These are phyloP conservation scores for Mycena citricolor DNA, from an alignment of 1,284 basidiomycete species.

Conservation along the genomic window DNA sequence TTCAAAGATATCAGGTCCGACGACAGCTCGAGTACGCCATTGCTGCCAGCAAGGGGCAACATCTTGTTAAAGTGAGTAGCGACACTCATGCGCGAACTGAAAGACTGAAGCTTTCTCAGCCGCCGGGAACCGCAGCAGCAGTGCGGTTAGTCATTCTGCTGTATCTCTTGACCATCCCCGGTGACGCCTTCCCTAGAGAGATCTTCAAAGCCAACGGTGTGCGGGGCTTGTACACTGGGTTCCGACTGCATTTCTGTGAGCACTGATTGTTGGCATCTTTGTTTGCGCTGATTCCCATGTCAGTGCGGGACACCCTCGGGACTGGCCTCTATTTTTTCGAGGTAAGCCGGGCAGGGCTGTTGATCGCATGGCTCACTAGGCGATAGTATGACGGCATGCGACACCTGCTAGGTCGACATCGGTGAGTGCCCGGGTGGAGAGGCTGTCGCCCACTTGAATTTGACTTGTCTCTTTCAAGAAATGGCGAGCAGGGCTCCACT, in stretches of 20 bases:
- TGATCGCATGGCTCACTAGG: neutral
- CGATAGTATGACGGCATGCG: slow-evolving; percentile 79
- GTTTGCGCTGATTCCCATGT: slow-evolving; percentile 8
- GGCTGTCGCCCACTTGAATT: neutral
- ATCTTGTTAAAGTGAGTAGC: slow-evolving; percentile 49
- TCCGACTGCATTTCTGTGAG: slow-evolving; percentile 62
- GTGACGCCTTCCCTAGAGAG: slow-evolving; percentile 34
- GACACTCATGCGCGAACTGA: neutral
- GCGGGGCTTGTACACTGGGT: slow-evolving; percentile 79
- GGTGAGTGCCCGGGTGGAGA: slow-evolving; percentile 32
- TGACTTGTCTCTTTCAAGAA: slow-evolving; percentile 13
- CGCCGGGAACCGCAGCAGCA: slow-evolving; percentile 73
- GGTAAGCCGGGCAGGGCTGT: slow-evolving; percentile 6
- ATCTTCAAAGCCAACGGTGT: slow-evolving; percentile 69
- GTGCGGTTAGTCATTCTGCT: slow-evolving; percentile 36
- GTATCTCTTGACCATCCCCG: neutral
- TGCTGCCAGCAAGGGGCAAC: slow-evolving; percentile 72
- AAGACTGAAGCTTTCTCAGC: slow-evolving; percentile 4
- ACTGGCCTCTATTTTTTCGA: slow-evolving; percentile 87
- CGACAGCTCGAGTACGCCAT: slow-evolving; percentile 95
- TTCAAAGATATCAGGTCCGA: slow-evolving; percentile 56
- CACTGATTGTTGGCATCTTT: neutral
- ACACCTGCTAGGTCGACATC: slow-evolving; percentile 67
- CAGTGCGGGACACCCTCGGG: slow-evolving; percentile 79
- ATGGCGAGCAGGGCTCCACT: slow-evolving; percentile 71